Evolutionary conservation across 768 basidiomycete species (phyloP).

Genomic region (Botryobasidium botryosum): DNA sequence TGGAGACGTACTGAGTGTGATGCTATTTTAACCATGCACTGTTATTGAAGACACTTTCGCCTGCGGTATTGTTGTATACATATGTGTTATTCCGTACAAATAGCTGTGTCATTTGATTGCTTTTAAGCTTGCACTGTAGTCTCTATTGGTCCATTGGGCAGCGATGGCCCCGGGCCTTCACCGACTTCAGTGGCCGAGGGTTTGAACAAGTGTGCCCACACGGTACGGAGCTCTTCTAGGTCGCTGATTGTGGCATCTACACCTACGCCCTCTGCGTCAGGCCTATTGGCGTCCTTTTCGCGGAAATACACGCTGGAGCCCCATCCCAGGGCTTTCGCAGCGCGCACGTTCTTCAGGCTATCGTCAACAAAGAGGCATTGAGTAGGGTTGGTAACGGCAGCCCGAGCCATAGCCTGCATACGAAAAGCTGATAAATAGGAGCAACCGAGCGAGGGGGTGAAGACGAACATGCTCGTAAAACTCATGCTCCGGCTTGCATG

Average conservation of each 20-base stretch:
- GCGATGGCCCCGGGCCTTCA: too few relatives aligned
- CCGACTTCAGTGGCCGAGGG: neutral
- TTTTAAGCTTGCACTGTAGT: too few relatives aligned
- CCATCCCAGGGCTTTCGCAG: slow-evolving; percentile 53
- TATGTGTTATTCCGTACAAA: too few relatives aligned
- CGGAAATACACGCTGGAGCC: slow-evolving; percentile 58
- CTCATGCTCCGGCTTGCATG: slow-evolving; percentile 64
- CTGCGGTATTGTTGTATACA: too few relatives aligned
- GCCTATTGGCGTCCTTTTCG: slow-evolving; percentile 24
- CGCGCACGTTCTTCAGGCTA: slow-evolving; percentile 47
- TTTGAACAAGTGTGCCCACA: slow-evolving; percentile 63
- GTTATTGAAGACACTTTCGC: neutral
- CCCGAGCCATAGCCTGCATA: slow-evolving; percentile 47
- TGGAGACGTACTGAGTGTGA: slow-evolving; percentile 61
- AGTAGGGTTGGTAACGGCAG: slow-evolving; percentile 41
- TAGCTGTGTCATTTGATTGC: too few relatives aligned
- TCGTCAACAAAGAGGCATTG: slow-evolving; percentile 74
- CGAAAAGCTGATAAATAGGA: slow-evolving; percentile 3
- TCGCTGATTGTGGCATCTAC: slow-evolving; percentile 36
- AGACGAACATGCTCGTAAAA: slow-evolving; percentile 42
- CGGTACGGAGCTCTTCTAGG: slow-evolving; percentile 45
- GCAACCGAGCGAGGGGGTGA: neutral
- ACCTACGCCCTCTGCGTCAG: slow-evolving; percentile 17
- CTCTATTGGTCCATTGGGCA: too few relatives aligned
- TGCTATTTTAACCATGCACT: slow-evolving; percentile 11